These are phyloP conservation scores for Talaromyces sp. DNA, from an alignment of 2,329 filamentous ascomycete species.

Conservation along the genomic window DNA sequence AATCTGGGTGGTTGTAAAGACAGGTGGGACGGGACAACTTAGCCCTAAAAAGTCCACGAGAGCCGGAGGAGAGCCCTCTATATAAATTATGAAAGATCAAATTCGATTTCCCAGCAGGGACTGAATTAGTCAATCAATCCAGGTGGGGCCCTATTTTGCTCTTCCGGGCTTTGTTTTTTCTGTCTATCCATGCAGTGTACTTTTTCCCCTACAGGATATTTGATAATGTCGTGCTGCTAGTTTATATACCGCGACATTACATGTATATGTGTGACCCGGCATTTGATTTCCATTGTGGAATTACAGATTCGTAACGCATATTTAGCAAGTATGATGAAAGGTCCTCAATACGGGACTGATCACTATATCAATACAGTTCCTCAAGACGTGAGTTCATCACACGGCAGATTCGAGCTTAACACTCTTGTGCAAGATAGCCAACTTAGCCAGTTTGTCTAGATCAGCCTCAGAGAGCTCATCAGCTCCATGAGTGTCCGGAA, in stretches of 20 bases:
- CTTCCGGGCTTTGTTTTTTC: neutral
- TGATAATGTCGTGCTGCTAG: too few species aligned
- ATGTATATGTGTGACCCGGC: too few species aligned
- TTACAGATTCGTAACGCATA: neutral
- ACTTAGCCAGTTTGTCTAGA: neutral
- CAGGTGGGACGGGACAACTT: neutral
- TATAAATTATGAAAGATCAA: neutral
- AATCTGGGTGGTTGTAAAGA: neutral
- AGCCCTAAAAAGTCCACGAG: slow-evolving; percentile 3
- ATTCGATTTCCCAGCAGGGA: neutral
- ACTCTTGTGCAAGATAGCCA: slow-evolving; percentile 2
- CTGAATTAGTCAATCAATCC: neutral
- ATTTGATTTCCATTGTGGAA: neutral
- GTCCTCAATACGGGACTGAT: neutral
- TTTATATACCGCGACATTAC: too few species aligned
- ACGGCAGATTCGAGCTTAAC: neutral
- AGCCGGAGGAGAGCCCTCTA: neutral
- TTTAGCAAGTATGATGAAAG: neutral
- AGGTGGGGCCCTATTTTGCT: neutral
- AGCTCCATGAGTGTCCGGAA: neutral
- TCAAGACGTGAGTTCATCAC: neutral
- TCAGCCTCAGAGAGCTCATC: slow-evolving; percentile 1
- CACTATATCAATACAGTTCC: neutral
- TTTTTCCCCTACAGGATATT: neutral
- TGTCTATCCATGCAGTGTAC: neutral